Percentiles rank a stretch among this genome's conserved stretches.
Evolutionary conservation across 106 monocot species (phyloP).

Genomic region (Dendrobium catenatum): DNA sequence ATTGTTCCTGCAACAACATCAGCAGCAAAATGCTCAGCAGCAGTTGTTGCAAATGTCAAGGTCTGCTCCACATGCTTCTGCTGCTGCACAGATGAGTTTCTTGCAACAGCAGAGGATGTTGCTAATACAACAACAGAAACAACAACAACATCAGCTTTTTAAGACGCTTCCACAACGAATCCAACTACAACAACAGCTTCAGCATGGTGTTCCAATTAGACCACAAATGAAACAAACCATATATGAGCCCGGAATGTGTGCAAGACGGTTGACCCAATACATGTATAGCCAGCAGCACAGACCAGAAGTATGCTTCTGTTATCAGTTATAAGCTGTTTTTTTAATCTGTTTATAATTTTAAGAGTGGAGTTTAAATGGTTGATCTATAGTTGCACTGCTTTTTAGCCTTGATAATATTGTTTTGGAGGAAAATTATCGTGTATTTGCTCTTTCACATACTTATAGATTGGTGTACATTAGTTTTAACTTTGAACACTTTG

Average conservation of each 20-base stretch:
- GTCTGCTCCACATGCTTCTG: slow-evolving; percentile 18
- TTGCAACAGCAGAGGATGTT: slow-evolving; percentile 39
- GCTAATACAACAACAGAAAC: background rate
- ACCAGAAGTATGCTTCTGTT: slow-evolving; percentile 47
- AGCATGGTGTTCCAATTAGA: slow-evolving; percentile 40
- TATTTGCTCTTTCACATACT: background rate
- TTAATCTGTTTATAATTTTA: background rate
- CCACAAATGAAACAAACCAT: slow-evolving; percentile 34
- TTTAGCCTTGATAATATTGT: background rate
- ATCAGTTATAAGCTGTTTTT: background rate
- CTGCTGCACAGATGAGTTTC: slow-evolving; percentile 24
- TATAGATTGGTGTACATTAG: no score
- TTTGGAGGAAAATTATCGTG: background rate
- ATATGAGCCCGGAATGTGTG: slow-evolving; percentile 90
- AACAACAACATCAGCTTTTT: slow-evolving; percentile 29
- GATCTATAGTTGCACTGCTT: no score
- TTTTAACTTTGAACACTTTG: no score
- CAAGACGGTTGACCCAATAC: slow-evolving; percentile 80
- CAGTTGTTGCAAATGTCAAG: slow-evolving; percentile 29
- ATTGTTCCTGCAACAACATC: slow-evolving; percentile 39
- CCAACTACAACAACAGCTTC: slow-evolving; percentile 47
- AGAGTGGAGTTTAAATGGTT: background rate
- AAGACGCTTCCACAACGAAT: slow-evolving; percentile 25
- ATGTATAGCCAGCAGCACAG: slow-evolving; percentile 89
- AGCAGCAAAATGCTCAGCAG: slow-evolving; percentile 15